Evolutionary conservation across 176 grass and related monocot genomes (phyloP).

Genomic region (Triticum dicoccoides): DNA sequence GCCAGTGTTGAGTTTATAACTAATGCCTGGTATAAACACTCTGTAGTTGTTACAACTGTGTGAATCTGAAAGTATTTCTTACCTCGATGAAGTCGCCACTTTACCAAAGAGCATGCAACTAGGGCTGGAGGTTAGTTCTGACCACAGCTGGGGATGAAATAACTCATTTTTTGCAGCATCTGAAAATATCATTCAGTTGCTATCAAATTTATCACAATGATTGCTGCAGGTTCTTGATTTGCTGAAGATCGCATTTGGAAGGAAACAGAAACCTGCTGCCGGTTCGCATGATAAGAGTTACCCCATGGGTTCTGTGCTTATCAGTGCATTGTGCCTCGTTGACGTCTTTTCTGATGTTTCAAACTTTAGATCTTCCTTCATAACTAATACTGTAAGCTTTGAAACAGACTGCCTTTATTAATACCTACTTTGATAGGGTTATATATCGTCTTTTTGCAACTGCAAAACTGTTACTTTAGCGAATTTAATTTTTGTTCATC

Average conservation of each 20-base stretch:
- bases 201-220: slow-evolving; percentile 29
- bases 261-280: slow-evolving; percentile 40
- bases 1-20: slow-evolving; percentile 9
- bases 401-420: not conserved
- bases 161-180: slow-evolving; percentile 17
- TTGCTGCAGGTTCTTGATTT: slow-evolving; percentile 82
- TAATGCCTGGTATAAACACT: slow-evolving; percentile 27
- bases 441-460: slow-evolving; percentile 14
- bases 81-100: slow-evolving; percentile 95
- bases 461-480: not conserved
- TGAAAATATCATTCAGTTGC: slow-evolving; percentile 3
- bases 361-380: slow-evolving; percentile 86
- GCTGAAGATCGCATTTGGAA: slow-evolving; percentile 77
- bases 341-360: slow-evolving; percentile 98
- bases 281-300: slow-evolving; percentile 55
- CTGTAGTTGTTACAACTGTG: slow-evolving; percentile 80
- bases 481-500: slow-evolving; percentile 23
- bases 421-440: not conserved
- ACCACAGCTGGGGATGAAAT: not conserved
- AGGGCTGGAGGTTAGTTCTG: slow-evolving; percentile 71
- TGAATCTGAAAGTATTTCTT: slow-evolving; percentile 94
- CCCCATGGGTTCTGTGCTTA: slow-evolving; percentile 82
- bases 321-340: slow-evolving; percentile 77
- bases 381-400: slow-evolving; percentile 73
- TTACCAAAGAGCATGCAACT: slow-evolving; percentile 68